Evolutionary conservation across 2,329 filamentous ascomycete species (phyloP).

Genomic region (Penicillium polonicum): DNA sequence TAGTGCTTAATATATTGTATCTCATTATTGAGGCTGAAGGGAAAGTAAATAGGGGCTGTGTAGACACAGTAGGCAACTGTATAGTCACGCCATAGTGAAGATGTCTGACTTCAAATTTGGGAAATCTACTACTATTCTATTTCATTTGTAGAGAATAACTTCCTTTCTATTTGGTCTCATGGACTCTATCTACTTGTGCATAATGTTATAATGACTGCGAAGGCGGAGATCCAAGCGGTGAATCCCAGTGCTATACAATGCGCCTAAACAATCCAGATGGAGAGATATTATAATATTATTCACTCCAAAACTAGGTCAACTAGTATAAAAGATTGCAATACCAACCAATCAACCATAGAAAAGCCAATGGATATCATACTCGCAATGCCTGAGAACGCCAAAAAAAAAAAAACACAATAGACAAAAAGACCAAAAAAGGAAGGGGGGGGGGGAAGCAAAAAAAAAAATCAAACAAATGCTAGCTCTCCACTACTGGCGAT

Average conservation of each 20-base stretch:
- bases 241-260: background rate
- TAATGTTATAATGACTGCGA: no score
- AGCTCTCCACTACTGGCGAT: conserved; percentile 26
- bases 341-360: conserved; percentile 13
- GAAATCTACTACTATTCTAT: background rate
- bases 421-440: background rate
- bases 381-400: conserved; percentile 25
- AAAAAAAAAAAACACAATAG: background rate
- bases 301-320: conserved; percentile 11
- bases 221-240: background rate
- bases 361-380: conserved; percentile 30
- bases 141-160: background rate
- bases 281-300: conserved; percentile 1
- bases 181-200: no score
- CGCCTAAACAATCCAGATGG: background rate
- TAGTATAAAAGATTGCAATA: background rate
- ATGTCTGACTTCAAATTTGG: background rate
- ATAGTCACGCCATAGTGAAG: background rate
- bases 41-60: background rate
- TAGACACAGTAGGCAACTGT: background rate
- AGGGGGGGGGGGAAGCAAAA: background rate
- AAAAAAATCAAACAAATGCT: conserved; percentile 22
- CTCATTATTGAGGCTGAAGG: background rate
- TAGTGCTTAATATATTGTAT: background rate
- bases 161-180: background rate